These are phyloP conservation scores for Suillus cothurnatus DNA, from an alignment of 768 basidiomycete species.

Conservation along the genomic window DNA sequence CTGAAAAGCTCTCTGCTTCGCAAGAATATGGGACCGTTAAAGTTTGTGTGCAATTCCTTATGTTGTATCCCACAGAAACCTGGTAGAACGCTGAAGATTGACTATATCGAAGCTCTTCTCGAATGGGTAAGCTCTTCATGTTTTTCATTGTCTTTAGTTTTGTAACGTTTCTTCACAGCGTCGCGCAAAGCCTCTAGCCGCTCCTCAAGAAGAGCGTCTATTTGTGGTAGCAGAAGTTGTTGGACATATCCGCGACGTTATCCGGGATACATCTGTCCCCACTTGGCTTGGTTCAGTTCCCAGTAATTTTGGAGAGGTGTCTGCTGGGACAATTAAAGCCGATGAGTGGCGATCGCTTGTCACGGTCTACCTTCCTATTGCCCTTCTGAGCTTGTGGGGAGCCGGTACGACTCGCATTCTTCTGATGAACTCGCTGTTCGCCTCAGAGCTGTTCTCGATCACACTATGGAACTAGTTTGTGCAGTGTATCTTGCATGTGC, in stretches of 20 bases:
- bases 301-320: slow-evolving; percentile 18
- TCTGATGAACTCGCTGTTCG: too few relatives aligned
- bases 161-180: not conserved
- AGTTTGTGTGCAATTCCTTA: slow-evolving; percentile 4
- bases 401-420: not conserved
- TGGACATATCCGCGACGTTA: slow-evolving; percentile 7
- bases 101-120: slow-evolving; percentile 12
- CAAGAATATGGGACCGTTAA: slow-evolving; percentile 10
- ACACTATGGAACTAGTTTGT: too few relatives aligned
- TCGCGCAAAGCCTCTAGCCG: not conserved
- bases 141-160: not conserved
- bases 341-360: slow-evolving; percentile 21
- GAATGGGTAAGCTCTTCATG: slow-evolving; percentile 13
- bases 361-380: slow-evolving; percentile 21
- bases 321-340: slow-evolving; percentile 20
- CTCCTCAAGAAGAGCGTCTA: not conserved
- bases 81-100: slow-evolving; percentile 1
- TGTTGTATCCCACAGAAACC: slow-evolving; percentile 3
- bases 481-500: too few relatives aligned
- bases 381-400: slow-evolving; percentile 23
- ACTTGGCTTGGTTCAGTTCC: slow-evolving; percentile 21
- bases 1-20: slow-evolving; percentile 3
- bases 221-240: not conserved
- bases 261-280: slow-evolving; percentile 8
- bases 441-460: too few relatives aligned